A percentile compares a stretch with the other conserved stretches of the same genome.
Evolutionary conservation across 768 basidiomycete genomes (phyloP).

Genomic region (Boletus patriciae): DNA sequence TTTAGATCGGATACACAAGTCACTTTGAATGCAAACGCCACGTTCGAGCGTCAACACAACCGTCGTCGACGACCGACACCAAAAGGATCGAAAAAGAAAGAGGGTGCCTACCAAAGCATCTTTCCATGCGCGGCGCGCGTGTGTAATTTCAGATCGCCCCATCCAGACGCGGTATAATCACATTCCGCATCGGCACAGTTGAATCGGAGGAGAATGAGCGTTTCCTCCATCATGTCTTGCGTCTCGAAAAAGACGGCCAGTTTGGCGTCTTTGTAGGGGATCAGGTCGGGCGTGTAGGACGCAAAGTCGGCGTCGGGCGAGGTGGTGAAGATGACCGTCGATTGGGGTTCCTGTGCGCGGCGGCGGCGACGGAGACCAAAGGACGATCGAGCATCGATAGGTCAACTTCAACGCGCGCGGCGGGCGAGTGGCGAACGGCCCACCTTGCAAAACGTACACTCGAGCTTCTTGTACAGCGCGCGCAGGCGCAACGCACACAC

Average conservation of each 20-base stretch:
- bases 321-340: slow-evolving; percentile 69
- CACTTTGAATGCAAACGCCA: slow-evolving; percentile 43
- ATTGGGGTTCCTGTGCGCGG: slow-evolving; percentile 61
- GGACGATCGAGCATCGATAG: too few relatives aligned
- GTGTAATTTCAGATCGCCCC: slow-evolving; percentile 89
- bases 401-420: not conserved
- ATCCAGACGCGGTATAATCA: slow-evolving; percentile 80
- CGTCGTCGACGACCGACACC: not conserved
- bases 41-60: too few relatives aligned
- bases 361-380: not conserved
- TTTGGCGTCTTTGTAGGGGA: slow-evolving; percentile 67
- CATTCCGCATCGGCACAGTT: slow-evolving; percentile 90
- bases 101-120: slow-evolving; percentile 65
- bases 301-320: slow-evolving; percentile 62
- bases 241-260: slow-evolving; percentile 86
- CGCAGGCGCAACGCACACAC: slow-evolving; percentile 86
- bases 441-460: slow-evolving; percentile 97
- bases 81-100: too few relatives aligned
- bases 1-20: slow-evolving; percentile 84
- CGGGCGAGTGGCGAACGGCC: not conserved
- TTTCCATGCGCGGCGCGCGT: slow-evolving; percentile 72
- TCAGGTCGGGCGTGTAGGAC: slow-evolving; percentile 53
- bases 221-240: slow-evolving; percentile 93
- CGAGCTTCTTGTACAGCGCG: slow-evolving; percentile 89
- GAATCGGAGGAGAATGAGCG: slow-evolving; percentile 85